Evolutionary conservation across 768 basidiomycete genomes (phyloP).

Genomic region (Russula ochroleuca): DNA sequence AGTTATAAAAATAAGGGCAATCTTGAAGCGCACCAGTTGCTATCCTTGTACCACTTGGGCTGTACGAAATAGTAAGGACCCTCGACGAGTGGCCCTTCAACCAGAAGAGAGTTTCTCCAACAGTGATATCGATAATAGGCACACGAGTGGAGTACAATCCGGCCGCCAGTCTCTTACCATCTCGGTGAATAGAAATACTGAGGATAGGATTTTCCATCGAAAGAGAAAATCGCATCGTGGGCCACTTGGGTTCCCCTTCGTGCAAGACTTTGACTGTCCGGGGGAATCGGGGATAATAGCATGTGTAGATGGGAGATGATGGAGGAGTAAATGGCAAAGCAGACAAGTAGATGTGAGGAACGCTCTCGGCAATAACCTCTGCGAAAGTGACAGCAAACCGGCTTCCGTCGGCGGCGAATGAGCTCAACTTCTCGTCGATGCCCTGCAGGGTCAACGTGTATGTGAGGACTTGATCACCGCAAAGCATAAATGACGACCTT

Average conservation of each 20-base stretch:
- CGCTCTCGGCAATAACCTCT: slow-evolving; percentile 16
- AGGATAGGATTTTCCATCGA: background rate
- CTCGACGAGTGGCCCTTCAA: background rate
- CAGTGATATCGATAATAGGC: background rate
- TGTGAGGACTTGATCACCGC: background rate
- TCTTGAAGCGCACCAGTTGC: slow-evolving; percentile 8
- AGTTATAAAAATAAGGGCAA: background rate
- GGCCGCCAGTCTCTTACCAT: slow-evolving; percentile 23
- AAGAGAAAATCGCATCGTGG: slow-evolving; percentile 24
- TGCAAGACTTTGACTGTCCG: slow-evolving; percentile 3
- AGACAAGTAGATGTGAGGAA: slow-evolving; percentile 22
- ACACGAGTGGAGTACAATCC: background rate
- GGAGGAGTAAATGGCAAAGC: slow-evolving; percentile 19
- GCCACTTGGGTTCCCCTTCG: slow-evolving; percentile 21
- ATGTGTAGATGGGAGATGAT: slow-evolving; percentile 10
- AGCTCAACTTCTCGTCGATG: slow-evolving; percentile 7
- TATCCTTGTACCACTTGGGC: slow-evolving; percentile 15
- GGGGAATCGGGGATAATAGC: slow-evolving; percentile 16
- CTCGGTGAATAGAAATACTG: slow-evolving; percentile 28
- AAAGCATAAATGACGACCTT: background rate
- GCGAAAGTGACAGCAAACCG: slow-evolving; percentile 14
- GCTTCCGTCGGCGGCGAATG: slow-evolving; percentile 16
- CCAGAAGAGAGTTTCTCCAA: slow-evolving; percentile 1
- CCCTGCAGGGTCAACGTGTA: background rate
- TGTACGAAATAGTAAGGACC: slow-evolving; percentile 6